Percentiles rank a stretch among this genome's conserved stretches.
Conservation (phyloP, 1,284 basidiomycete species). For the Porogramme epimiltina region DNA sequence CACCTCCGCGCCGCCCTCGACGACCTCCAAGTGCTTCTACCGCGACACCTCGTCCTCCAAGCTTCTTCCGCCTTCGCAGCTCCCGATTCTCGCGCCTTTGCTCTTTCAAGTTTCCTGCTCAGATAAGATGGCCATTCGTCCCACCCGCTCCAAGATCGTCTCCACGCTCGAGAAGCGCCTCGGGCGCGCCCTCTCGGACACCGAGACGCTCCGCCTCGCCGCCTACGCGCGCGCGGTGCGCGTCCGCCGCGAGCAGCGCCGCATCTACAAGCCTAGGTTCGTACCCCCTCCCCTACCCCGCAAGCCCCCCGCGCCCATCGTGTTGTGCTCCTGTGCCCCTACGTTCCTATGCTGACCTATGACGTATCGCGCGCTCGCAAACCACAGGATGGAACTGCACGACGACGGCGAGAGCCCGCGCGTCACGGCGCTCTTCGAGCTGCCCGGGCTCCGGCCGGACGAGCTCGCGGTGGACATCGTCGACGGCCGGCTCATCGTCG, state of each 20-base stretch:
- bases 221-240: constrained; percentile 6
- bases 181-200: constrained; percentile 13
- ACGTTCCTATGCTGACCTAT: not conserved
- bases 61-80: too few relatives aligned
- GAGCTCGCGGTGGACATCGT: constrained; percentile 47
- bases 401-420: constrained; percentile 45
- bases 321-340: not conserved
- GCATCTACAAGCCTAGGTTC: constrained; percentile 21
- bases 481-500: constrained; percentile 46
- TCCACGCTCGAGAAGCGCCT: constrained; percentile 12
- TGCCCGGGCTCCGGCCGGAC: constrained; percentile 53
- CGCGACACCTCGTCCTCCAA: too few relatives aligned
- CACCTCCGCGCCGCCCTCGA: too few relatives aligned
- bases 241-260: constrained; percentile 11
- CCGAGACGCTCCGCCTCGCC: constrained; percentile 13
- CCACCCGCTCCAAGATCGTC: constrained; percentile 5
- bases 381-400: constrained; percentile 52
- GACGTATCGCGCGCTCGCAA: not conserved
- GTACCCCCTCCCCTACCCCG: not conserved
- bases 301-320: not conserved
- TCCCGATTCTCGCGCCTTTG: too few relatives aligned
- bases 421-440: constrained; percentile 52
- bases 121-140: constrained; percentile 10
- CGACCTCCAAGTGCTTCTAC: too few relatives aligned
- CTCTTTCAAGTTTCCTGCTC: too few relatives aligned